These are phyloP conservation scores for Erythrobasidium yunnanense DNA, from an alignment of 768 basidiomycete genomes.

Conservation along the genomic window DNA sequence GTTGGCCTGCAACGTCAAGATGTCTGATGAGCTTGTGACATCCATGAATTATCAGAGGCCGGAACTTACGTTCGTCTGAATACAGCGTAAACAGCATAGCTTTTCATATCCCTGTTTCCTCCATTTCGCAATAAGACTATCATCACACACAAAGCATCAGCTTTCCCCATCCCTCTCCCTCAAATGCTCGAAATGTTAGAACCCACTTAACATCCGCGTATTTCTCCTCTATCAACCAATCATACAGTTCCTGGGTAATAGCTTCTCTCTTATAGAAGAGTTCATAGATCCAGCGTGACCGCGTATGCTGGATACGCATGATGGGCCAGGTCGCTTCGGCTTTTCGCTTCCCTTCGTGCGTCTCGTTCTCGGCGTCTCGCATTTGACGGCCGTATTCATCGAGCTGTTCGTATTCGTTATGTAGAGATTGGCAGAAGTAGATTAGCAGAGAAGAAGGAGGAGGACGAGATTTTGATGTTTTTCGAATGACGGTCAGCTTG, in stretches of 20 bases:
- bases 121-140: constrained; percentile 94
- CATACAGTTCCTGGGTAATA: constrained; percentile 78
- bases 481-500: too few species aligned
- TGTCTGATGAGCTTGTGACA: constrained; percentile 17
- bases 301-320: constrained; percentile 92
- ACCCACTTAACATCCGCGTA: constrained; percentile 92
- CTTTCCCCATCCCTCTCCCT: neutral
- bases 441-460: too few species aligned
- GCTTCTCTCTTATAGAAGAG: constrained; percentile 97
- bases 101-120: constrained; percentile 98
- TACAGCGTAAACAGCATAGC: constrained; percentile 89
- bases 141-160: neutral
- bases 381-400: constrained; percentile 99
- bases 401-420: constrained; percentile 44
- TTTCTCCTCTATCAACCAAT: constrained; percentile 93
- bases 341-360: constrained; percentile 94
- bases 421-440: neutral
- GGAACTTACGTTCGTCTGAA: constrained; percentile 67
- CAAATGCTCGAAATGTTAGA: neutral
- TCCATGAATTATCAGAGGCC: neutral
- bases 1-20: constrained; percentile 61
- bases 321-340: constrained; percentile 91
- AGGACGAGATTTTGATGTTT: too few species aligned
- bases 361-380: constrained; percentile 95
- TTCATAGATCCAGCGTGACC: constrained; percentile 82